A percentile compares a stretch with the other conserved stretches of the same genome.
phyloP scores from a whole-genome alignment of 208 protist genomes.

The Perkinsela sp. region DNA sequence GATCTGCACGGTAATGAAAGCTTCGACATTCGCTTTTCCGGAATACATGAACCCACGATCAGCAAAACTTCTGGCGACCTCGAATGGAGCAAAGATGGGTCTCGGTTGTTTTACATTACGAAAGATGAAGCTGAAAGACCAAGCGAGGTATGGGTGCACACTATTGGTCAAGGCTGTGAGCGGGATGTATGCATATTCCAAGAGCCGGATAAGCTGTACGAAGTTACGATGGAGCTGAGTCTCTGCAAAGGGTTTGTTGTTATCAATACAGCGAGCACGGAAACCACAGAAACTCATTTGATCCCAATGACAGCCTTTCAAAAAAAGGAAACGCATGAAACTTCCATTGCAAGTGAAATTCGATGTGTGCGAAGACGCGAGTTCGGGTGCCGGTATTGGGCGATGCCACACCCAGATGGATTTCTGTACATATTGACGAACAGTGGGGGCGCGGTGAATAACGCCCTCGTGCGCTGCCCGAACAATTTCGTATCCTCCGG shows the following conservation, averaged over 20 bases:
- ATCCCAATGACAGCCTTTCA: constrained; percentile 30
- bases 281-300: constrained; percentile 38
- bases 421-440: constrained; percentile 44
- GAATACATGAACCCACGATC: constrained; percentile 6
- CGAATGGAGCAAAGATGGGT: constrained; percentile 21
- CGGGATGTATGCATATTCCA: constrained; percentile 38
- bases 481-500: constrained; percentile 10
- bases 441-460: constrained; percentile 26
- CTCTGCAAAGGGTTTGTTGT: constrained; percentile 23
- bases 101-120: constrained; percentile 42
- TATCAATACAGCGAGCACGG: constrained; percentile 19
- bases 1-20: constrained; percentile 47
- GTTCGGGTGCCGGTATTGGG: constrained; percentile 36
- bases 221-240: constrained; percentile 16
- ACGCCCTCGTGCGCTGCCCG: constrained; percentile 22
- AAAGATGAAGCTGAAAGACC: constrained; percentile 36
- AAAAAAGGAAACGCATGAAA: constrained; percentile 16
- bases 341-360: too few species aligned
- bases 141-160: constrained; percentile 50
- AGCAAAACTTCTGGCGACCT: constrained; percentile 33
- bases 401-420: constrained; percentile 29
- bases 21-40: constrained; percentile 32
- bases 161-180: constrained; percentile 26
- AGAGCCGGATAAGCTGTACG: constrained; percentile 36
- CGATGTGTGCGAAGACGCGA: constrained; percentile 19